Evolutionary conservation across 2,329 filamentous ascomycete genomes (phyloP).

Genomic region (Exserohilum rostratum): DNA sequence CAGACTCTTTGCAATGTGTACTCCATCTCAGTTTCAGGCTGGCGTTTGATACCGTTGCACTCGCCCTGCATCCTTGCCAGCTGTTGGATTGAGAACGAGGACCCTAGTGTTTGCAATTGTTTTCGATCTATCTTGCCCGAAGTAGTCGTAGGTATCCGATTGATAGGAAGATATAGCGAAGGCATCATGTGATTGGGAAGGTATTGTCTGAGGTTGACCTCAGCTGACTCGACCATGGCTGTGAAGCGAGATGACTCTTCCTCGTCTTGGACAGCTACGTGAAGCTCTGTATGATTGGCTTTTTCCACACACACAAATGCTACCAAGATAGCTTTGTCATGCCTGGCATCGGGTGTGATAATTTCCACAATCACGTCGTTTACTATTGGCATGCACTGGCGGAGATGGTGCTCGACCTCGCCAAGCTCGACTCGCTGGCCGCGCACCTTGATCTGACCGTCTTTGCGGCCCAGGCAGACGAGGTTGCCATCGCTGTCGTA

Average conservation of each 20-base stretch:
- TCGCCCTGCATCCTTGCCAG: background rate
- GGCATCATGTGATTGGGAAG: constrained; percentile 47
- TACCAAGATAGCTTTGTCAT: no score
- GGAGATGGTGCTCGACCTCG: constrained; percentile 15
- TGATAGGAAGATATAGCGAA: constrained; percentile 52
- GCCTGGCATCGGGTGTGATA: no score
- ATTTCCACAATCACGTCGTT: background rate
- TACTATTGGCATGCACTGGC: background rate
- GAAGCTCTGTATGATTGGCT: no score
- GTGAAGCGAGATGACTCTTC: no score
- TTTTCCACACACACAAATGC: no score
- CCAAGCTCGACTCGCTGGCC: constrained; percentile 26
- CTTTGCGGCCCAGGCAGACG: constrained; percentile 16
- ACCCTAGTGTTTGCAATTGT: constrained; percentile 19
- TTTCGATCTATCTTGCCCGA: constrained; percentile 51
- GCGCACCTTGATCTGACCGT: constrained; percentile 22
- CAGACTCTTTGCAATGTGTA: background rate
- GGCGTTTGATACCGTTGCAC: background rate
- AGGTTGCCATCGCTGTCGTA: constrained; percentile 18
- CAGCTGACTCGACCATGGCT: no score
- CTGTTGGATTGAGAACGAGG: background rate
- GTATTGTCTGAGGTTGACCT: background rate
- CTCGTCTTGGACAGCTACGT: no score
- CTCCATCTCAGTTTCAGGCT: background rate
- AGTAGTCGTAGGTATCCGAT: constrained; percentile 50